Base-by-base conservation (phyloP, 2,329 filamentous ascomycete genomes). In the Alternaria longipes region DNA sequence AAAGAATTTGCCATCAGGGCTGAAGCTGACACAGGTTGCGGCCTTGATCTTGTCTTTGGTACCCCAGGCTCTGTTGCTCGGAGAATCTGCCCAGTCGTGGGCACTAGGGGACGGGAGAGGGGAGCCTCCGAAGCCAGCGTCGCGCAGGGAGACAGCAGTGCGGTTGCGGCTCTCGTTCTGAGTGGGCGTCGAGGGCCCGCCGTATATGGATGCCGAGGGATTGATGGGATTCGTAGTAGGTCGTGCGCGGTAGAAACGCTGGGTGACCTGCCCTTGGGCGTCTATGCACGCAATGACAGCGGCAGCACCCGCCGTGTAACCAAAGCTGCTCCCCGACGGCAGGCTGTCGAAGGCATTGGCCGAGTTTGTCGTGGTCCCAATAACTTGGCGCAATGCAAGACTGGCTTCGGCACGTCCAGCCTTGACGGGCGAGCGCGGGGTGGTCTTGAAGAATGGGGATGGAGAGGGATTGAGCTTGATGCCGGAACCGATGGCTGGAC, bases 11-110 rank as follows among this genome's bases (percentile, higher is more conserved):
- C 92, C 94, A 79, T 97, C 93, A 1, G 89, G 88, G 74, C 93
- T 97, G 66, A 99, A 85, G 22, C 93, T 90, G 26, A 99, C 86
- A 73, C 94, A 97, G 5, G 94, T 97, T 2, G 94, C 93, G 18
- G 95, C 92, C 81, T 98, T 98, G 76, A 98, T 94, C 67, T 93
- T 89, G 78, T 98, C 95, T 66, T 92, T 89, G 56, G 92, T 95
- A 1, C 92, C 93, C 90, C 92, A 94, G 12, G 90, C 92, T 76
- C 90, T 92, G 53, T 86, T 89, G 41, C 75, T 81, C 7, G 81
- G 82, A 32, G 81, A 83, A 49, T 97, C 94, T 14, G 76, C 74
- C 76, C 81, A 83, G 56, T 87, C 86, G 54, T 77, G 79, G 6
- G 77, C 78, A 12, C 67, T 64, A 8, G 85, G 83, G 16, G 85